Base-by-base conservation (phyloP, 208 protist species). In the Crithidia sp. region DNA sequence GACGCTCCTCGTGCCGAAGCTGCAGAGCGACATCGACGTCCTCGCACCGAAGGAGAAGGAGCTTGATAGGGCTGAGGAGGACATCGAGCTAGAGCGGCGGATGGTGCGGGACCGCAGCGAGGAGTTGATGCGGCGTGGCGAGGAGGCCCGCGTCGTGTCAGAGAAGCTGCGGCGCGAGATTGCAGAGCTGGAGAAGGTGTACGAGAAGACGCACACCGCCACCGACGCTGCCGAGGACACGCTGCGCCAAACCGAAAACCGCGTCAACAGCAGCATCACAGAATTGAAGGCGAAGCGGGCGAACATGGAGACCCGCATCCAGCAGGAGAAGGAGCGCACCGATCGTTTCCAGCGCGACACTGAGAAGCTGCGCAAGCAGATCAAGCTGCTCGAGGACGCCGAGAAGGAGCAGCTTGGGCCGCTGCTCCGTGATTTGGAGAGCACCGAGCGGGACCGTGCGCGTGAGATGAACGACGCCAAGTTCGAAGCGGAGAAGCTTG, bases 1-100 rank as follows among this genome's bases (percentile, higher is more conserved):
- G 65, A 61, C 74, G 43, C 79, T 88, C n/a, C 62, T 91, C 36
- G 85, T 95, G 13, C 89, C 89, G 16, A 90, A 90, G 60, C 82
- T 97, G 44, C 83, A 88, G 44, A 55, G 49, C 2, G 88, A 97
- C 67, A 94, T 96, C 57, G 93, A 96, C 40, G 57, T 37, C 16
- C 75, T 97, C 5, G 83, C 87, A 1, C 88, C 83, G 1, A 95
- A 94, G 60, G 83, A 95, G 82, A 94, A 93, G 76, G 93, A 97
- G 53, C 83, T 95, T 4, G 66, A 79, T 2, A 86, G 92, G 50
- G 79, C 86, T 0, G 84, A 90, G 71, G 90, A 96, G 78, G 87
- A 95, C 70, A 92, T 95, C 53, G 90, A 96, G 66, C 68, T 93
- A 71, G 89, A 95, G 69, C 86, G 89, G 76, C 85, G 89, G 41